Conservation (phyloP, 2,329 filamentous ascomycete genomes). For the Plenodomus biglobosus region DNA sequence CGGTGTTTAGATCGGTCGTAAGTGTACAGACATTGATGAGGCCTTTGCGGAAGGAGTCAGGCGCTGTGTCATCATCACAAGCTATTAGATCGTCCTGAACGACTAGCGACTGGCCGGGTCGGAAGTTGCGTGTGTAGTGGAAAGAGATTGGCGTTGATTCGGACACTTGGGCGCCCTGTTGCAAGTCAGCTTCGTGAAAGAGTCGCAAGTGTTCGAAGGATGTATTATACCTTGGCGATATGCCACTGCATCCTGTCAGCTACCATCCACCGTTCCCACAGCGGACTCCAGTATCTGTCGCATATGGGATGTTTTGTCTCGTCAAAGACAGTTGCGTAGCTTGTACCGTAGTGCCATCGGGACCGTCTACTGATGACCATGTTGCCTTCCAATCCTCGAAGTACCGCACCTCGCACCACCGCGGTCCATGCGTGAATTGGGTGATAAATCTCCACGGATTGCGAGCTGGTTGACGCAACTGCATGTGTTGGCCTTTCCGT, state of each 20-base stretch:
- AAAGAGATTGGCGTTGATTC: slow-evolving; percentile 75
- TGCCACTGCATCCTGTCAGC: slow-evolving; percentile 84
- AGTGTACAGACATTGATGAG: slow-evolving; percentile 75
- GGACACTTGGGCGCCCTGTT: slow-evolving; percentile 71
- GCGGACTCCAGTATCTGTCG: slow-evolving; percentile 75
- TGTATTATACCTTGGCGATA: slow-evolving; percentile 65
- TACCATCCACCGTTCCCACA: slow-evolving; percentile 84
- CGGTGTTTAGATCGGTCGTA: slow-evolving; percentile 76
- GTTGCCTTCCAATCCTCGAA: slow-evolving; percentile 73
- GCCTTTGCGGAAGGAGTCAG: slow-evolving; percentile 50
- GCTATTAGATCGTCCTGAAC: slow-evolving; percentile 81
- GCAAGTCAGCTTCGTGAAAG: not conserved
- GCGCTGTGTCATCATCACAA: slow-evolving; percentile 69
- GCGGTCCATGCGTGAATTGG: slow-evolving; percentile 81
- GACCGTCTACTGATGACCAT: slow-evolving; percentile 76
- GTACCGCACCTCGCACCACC: slow-evolving; percentile 74
- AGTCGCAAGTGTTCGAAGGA: not conserved
- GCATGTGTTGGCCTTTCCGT: slow-evolving; percentile 71
- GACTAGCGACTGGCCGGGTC: slow-evolving; percentile 72
- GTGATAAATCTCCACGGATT: slow-evolving; percentile 76
- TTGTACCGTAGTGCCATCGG: slow-evolving; percentile 77
- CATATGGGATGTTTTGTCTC: slow-evolving; percentile 71
- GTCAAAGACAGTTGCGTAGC: slow-evolving; percentile 79
- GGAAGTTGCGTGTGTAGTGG: slow-evolving; percentile 84
- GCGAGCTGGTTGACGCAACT: slow-evolving; percentile 53